Evolutionary conservation across 2,329 filamentous ascomycete species (phyloP).

Genomic region (Arthrobotrys pseudoclavata): DNA sequence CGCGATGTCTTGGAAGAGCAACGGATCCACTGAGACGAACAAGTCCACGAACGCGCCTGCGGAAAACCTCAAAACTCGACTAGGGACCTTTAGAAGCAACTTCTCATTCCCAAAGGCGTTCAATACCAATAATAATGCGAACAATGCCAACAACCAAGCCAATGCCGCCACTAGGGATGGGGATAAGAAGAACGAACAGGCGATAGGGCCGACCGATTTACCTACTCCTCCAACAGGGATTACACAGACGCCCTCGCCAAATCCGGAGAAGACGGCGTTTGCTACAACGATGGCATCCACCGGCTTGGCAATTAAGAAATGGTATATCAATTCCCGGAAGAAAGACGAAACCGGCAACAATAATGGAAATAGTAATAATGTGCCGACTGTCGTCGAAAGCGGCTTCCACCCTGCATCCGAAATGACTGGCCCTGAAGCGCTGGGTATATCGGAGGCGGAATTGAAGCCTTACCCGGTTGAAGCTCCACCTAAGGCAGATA

Average conservation of each 20-base stretch:
- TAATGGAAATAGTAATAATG: slow-evolving; percentile 16
- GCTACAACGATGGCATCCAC: slow-evolving; percentile 68
- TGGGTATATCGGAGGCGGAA: slow-evolving; percentile 23
- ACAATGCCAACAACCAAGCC: slow-evolving; percentile 22
- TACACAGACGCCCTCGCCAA: slow-evolving; percentile 43
- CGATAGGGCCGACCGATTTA: slow-evolving; percentile 6
- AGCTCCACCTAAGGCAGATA: slow-evolving; percentile 33
- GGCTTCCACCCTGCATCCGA: slow-evolving; percentile 51
- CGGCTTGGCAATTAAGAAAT: slow-evolving; percentile 73
- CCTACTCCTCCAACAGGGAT: slow-evolving; percentile 17
- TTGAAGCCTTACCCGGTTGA: slow-evolving; percentile 43
- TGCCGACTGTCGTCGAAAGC: slow-evolving; percentile 28
- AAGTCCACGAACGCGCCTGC: slow-evolving; percentile 34
- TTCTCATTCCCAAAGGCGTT: slow-evolving; percentile 55
- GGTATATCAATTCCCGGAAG: slow-evolving; percentile 66
- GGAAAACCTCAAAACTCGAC: slow-evolving; percentile 32
- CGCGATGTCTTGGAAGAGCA: slow-evolving; percentile 22
- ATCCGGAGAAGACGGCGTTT: slow-evolving; percentile 66
- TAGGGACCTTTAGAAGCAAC: slow-evolving; percentile 52
- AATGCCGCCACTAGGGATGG: slow-evolving; percentile 2
- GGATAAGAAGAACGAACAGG: slow-evolving; percentile 1
- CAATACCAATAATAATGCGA: slow-evolving; percentile 32
- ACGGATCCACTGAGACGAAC: slow-evolving; percentile 21
- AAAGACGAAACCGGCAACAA: slow-evolving; percentile 47
- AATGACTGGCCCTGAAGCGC: slow-evolving; percentile 31